Conservation (phyloP, 345 rosid species). For the Geranium brycei region DNA sequence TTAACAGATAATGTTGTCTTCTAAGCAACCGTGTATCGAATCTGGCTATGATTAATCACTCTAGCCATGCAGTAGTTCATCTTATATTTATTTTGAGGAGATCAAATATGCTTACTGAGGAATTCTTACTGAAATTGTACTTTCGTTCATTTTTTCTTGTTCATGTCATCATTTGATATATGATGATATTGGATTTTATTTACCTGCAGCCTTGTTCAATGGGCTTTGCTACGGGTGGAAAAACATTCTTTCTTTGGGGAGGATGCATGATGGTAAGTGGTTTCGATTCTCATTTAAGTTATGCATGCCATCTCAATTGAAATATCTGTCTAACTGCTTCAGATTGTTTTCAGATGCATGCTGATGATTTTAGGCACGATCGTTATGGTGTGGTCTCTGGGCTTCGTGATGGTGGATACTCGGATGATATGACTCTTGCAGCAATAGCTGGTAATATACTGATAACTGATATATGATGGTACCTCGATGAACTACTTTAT, state of each 20-base stretch:
- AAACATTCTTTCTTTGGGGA: constrained; percentile 96
- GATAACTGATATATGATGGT: too few relatives aligned
- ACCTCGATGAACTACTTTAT: neutral
- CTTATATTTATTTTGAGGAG: too few relatives aligned
- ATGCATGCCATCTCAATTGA: constrained; percentile 7
- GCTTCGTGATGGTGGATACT: constrained; percentile 95
- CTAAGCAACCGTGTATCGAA: too few relatives aligned
- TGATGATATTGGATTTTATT: constrained; percentile 10
- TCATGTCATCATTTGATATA: too few relatives aligned
- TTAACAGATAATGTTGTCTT: too few relatives aligned
- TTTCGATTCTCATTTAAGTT: constrained; percentile 11
- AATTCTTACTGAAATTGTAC: neutral
- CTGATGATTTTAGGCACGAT: constrained; percentile 93
- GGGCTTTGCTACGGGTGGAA: constrained; percentile 99
- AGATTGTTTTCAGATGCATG: constrained; percentile 75
- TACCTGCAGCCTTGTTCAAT: constrained; percentile 90
- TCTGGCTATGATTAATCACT: too few relatives aligned
- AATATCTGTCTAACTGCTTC: constrained; percentile 17
- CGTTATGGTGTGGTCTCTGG: constrained; percentile 81
- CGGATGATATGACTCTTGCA: constrained; percentile 99
- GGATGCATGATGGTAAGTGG: constrained; percentile 93
- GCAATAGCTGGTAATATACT: constrained; percentile 64
- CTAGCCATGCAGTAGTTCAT: too few relatives aligned
- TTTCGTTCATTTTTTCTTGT: neutral
- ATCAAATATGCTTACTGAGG: neutral